phyloP scores from a whole-genome alignment of 306 rosid genomes.

The Trifolium subterraneum region DNA sequence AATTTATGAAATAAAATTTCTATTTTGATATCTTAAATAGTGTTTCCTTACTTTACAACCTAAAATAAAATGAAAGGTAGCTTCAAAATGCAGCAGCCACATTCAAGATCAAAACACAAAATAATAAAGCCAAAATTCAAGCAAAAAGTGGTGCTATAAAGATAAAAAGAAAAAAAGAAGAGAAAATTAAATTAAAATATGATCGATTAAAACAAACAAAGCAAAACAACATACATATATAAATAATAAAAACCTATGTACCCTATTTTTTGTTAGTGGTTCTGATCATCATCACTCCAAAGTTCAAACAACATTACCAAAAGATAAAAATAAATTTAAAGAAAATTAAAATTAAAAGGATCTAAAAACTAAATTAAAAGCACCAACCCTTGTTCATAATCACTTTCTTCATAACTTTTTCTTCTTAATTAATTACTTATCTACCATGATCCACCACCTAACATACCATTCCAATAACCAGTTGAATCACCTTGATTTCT shows the following conservation, averaged over 20 bases:
- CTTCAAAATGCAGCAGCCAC: conserved; percentile 47
- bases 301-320: conserved; percentile 47
- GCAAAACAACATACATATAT: conserved; percentile 33
- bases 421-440: conserved; percentile 9
- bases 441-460: conserved; percentile 97
- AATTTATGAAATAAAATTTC: too few relatives aligned
- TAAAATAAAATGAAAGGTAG: conserved; percentile 43
- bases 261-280: conserved; percentile 62
- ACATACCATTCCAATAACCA: conserved; percentile 90
- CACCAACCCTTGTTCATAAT: conserved; percentile 34
- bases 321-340: background rate
- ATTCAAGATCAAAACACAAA: background rate
- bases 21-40: too few relatives aligned
- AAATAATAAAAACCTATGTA: conserved; percentile 35
- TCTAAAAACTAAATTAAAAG: conserved; percentile 29
- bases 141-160: background rate
- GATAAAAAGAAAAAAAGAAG: background rate
- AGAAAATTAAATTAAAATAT: background rate
- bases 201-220: conserved; percentile 18
- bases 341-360: background rate
- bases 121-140: background rate
- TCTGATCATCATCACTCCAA: conserved; percentile 47
- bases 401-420: background rate
- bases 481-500: conserved; percentile 66
- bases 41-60: too few relatives aligned